These are phyloP conservation scores for Aspergillus coremiiformis DNA, from an alignment of 495 filamentous ascomycete genomes.

Conservation along the genomic window DNA sequence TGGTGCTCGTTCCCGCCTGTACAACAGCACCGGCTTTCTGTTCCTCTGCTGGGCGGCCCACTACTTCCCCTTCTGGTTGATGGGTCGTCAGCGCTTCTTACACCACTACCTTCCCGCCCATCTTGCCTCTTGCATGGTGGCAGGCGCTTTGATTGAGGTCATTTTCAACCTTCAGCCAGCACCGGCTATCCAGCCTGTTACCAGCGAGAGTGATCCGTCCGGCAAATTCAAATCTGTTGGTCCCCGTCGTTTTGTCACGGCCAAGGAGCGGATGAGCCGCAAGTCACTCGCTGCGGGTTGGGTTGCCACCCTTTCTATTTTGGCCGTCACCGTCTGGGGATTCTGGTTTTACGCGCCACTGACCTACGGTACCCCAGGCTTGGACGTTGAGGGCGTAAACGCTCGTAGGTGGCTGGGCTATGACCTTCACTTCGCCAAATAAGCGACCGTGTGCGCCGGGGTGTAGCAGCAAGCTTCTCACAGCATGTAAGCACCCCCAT, in stretches of 20 bases:
- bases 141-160: conserved; percentile 94
- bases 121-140: conserved; percentile 83
- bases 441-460: conserved; percentile 20
- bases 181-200: conserved; percentile 29
- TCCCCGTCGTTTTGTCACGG: conserved; percentile 50
- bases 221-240: conserved; percentile 32
- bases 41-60: conserved; percentile 81
- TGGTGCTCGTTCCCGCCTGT: conserved; percentile 87
- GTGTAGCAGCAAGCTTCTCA: background rate
- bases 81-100: conserved; percentile 69
- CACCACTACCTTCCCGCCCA: conserved; percentile 83
- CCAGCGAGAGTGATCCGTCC: conserved; percentile 42
- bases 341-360: conserved; percentile 92
- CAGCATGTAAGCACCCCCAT: background rate
- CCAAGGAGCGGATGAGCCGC: conserved; percentile 70
- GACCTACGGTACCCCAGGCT: conserved; percentile 92
- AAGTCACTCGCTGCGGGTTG: conserved; percentile 72
- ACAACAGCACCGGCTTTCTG: conserved; percentile 98
- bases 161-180: conserved; percentile 84
- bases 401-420: conserved; percentile 93
- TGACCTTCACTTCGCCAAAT: conserved; percentile 98
- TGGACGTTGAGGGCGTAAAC: conserved; percentile 70
- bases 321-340: conserved; percentile 61
- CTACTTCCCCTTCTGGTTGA: conserved; percentile 68
- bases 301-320: conserved; percentile 65